phyloP scores from a whole-genome alignment of 2,329 filamentous ascomycete genomes.

The Pseudogymnoascus sp. region DNA sequence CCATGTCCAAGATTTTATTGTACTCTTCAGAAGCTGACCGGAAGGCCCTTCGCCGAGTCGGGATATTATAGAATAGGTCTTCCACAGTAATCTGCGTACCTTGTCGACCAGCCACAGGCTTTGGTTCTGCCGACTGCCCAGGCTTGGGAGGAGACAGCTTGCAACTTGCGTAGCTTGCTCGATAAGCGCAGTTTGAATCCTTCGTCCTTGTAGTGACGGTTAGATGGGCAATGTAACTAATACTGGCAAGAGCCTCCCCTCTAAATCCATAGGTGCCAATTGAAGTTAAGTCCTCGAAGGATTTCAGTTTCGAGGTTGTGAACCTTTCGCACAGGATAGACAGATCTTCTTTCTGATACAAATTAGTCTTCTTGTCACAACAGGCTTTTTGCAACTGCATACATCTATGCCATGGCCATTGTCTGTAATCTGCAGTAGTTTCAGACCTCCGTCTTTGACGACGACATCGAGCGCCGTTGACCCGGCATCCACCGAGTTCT shows the following conservation, averaged over 20 bases:
- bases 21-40: conserved; percentile 90
- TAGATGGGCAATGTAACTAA: conserved; percentile 95
- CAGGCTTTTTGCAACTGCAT: conserved; percentile 26
- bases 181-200: conserved; percentile 81
- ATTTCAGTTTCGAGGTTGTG: conserved; percentile 90
- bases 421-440: conserved; percentile 92
- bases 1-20: conserved; percentile 92
- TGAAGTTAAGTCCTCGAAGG: conserved; percentile 81
- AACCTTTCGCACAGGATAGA: conserved; percentile 90
- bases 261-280: conserved; percentile 98
- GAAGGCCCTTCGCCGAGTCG: conserved; percentile 79
- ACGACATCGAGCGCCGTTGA: conserved; percentile 84
- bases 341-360: conserved; percentile 71
- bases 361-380: background rate
- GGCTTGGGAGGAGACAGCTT: conserved; percentile 76
- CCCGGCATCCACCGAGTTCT: conserved; percentile 96
- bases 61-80: conserved; percentile 94
- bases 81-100: conserved; percentile 96
- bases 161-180: conserved; percentile 78
- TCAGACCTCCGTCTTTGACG: conserved; percentile 90
- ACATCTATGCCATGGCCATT: conserved; percentile 95
- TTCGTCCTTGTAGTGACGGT: conserved; percentile 91
- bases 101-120: conserved; percentile 73
- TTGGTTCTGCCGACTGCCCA: conserved; percentile 78
- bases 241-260: conserved; percentile 91